A percentile compares a stretch with the other conserved stretches of the same genome.
Evolutionary conservation across 805 yeast species (phyloP).

Genomic region (Spathaspora arborariae): DNA sequence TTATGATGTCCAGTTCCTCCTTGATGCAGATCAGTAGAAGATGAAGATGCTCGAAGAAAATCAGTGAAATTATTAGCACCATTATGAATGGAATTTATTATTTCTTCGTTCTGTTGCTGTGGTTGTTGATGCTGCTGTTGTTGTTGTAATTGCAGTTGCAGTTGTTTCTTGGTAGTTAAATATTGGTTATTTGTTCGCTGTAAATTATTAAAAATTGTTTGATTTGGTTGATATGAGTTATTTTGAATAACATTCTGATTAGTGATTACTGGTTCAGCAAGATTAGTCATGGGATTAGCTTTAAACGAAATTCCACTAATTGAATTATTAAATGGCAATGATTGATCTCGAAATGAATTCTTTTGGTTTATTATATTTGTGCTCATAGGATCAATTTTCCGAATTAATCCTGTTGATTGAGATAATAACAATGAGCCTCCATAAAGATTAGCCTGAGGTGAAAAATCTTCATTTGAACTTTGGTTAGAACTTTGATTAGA

Average conservation of each 20-base stretch:
- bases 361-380: not conserved
- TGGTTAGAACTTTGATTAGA: slow-evolving; percentile 9
- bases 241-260: slow-evolving; percentile 28
- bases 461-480: slow-evolving; percentile 22
- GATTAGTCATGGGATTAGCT: slow-evolving; percentile 19
- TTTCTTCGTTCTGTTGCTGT: slow-evolving; percentile 2
- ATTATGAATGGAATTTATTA: slow-evolving; percentile 10
- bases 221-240: slow-evolving; percentile 41
- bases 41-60: slow-evolving; percentile 17
- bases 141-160: slow-evolving; percentile 12
- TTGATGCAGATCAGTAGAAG: slow-evolving; percentile 3
- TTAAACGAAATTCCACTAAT: slow-evolving; percentile 32
- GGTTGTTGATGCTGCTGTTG: slow-evolving; percentile 3
- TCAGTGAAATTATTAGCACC: slow-evolving; percentile 30
- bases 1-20: slow-evolving; percentile 4
- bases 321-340: slow-evolving; percentile 5
- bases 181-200: slow-evolving; percentile 38
- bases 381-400: slow-evolving; percentile 24
- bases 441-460: slow-evolving; percentile 23
- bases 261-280: slow-evolving; percentile 31
- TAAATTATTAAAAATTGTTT: slow-evolving; percentile 38
- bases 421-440: slow-evolving; percentile 42
- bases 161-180: slow-evolving; percentile 20
- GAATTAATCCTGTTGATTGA: slow-evolving; percentile 40
- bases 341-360: slow-evolving; percentile 1